Base-by-base conservation (phyloP, 1,139 yeast species). In the Sugiyamaella grinbergsii region DNA sequence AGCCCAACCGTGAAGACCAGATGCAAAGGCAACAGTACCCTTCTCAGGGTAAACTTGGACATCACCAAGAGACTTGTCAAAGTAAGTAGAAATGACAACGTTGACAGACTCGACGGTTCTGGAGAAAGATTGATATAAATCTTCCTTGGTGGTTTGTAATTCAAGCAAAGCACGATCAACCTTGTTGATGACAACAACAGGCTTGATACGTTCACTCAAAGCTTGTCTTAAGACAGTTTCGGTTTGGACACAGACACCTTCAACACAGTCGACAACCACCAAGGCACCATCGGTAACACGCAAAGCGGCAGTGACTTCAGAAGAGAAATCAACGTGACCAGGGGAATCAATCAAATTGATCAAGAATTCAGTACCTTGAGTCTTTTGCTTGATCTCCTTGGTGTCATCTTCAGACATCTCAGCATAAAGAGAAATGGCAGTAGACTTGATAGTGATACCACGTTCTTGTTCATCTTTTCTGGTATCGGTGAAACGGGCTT, bases 1-100 rank as follows among this genome's bases (percentile, higher is more conserved):
- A 75, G 97, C 98, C 98, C 98, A 93, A 78, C 98, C 98, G 85
- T 93, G 98, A 73, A 93, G 83, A 85, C 98, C 98, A 77, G 98
- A 93, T 81, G 96, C 98, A 79, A 93, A 93, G 65, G 98, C 98
- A 73, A 93, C 97, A 77, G 98, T 93, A 81, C 98, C 98, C 75
- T 78, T 78, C 76, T 93, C 95, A 77, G 98, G 98, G 95, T 85
- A 91, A 66, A 93, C 98, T 82, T 91, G 98, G 71, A 82, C 85
- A 71, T 93, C 98, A 81, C 98, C 98, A 63, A 91, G 77, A 60
- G 82, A 76, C 77, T 82, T 80, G 76, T 93, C 98, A 71, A 83
- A 79, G 80, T 93, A 93, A 70, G 98, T 93, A 63, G 98, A 82
- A 75, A 93, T 90, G 73, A 93, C 85, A 72, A 93, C 98, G 85